phyloP scores from a whole-genome alignment of 192 early-diverging fungal genomes.

The Dissophora ornata region DNA sequence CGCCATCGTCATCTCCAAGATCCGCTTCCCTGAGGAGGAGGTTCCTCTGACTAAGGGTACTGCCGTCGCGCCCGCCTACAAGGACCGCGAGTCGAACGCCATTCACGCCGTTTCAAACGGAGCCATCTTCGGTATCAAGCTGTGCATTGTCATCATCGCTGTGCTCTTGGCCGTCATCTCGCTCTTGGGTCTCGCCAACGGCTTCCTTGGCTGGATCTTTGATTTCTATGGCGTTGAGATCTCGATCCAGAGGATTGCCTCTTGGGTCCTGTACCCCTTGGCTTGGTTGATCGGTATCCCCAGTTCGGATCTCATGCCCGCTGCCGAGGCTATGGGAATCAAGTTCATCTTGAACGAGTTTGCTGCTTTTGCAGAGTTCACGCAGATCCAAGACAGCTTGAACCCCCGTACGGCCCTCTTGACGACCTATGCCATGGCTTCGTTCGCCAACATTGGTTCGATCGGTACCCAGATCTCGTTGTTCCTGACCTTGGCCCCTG shows the following conservation, averaged over 20 bases:
- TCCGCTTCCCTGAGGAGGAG: constrained; percentile 86
- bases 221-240: constrained; percentile 69
- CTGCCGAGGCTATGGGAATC: constrained; percentile 60
- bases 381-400: constrained; percentile 55
- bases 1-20: constrained; percentile 85
- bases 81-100: constrained; percentile 76
- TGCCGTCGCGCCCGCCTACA: constrained; percentile 67
- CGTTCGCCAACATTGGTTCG: constrained; percentile 87
- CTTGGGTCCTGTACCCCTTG: constrained; percentile 77
- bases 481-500: constrained; percentile 80
- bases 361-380: constrained; percentile 76
- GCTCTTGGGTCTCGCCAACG: constrained; percentile 75
- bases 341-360: constrained; percentile 93
- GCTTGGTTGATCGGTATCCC: constrained; percentile 67
- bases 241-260: constrained; percentile 78
- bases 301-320: constrained; percentile 35
- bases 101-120: constrained; percentile 88
- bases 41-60: constrained; percentile 79
- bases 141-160: constrained; percentile 79
- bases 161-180: constrained; percentile 82
- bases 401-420: constrained; percentile 62
- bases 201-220: constrained; percentile 77
- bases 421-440: constrained; percentile 83
- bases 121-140: constrained; percentile 83
- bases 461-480: constrained; percentile 87